Evolutionary conservation across 2,329 filamentous ascomycete species (phyloP), one percentile per base, ranked within the genome.

Genomic region (Penicillium oxalicum): DNA sequence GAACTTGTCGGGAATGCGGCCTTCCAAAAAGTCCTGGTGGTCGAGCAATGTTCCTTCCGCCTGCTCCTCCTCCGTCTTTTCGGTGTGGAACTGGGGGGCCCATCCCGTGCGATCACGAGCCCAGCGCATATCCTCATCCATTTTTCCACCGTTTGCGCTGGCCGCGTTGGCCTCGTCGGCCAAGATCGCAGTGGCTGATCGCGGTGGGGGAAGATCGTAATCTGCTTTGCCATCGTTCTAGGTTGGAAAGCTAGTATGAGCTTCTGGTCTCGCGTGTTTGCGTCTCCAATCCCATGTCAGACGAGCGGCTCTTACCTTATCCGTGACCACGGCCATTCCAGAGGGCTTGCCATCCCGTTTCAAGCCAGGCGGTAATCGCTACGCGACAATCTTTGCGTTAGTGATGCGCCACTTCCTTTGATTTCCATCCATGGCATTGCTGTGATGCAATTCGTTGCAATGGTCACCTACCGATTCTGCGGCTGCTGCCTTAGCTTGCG

Each of bases 11-110:
- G 91, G 83, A 33, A 98, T 71, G 68, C 84, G 85, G 51, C 83
- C 80, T 66, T 98, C 94, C 25, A 97, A 69, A 74, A 85, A 88
- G 1, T 90, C 95, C 61, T 90, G 82, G 67, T 96, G 91, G 63
- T 98, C 91, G 35, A 93, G 77, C 62, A 95, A 67, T 51, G 82
- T 89, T 40, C 69, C 69, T 49, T 86, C 83, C 9, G 73, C 73
- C 3, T 76, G 69, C 36, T 75, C 74, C 43, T 75, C 77, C 28
- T 80, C 75, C n/a, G 72, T 71, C 37, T 75, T 68, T 36, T 77
- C 71, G 24, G 60, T 64, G 68, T 89, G 89, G 65, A 96, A 90
- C 54, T 82, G 82, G 36, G 93, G 93, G 11, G 87, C 84, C 93
- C 93, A 97, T 44, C 93, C 93, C 5, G 90, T 88, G 70, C 77